These are phyloP conservation scores for Hypholoma sublateritium DNA, from an alignment of 768 basidiomycete genomes.

Conservation along the genomic window DNA sequence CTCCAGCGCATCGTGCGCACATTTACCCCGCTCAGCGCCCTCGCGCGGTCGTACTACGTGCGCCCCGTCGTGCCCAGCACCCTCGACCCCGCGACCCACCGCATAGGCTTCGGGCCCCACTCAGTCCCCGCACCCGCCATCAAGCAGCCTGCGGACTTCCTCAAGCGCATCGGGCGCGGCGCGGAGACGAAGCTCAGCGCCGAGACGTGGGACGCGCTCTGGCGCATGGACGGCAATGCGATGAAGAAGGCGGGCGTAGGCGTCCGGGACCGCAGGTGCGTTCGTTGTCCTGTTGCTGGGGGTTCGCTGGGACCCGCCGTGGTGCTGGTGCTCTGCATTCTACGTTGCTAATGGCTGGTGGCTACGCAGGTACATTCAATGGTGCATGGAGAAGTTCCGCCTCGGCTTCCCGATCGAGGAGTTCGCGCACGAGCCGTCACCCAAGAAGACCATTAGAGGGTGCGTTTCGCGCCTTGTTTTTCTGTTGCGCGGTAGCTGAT, in stretches of 20 bases:
- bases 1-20: slow-evolving; percentile 23
- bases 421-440: slow-evolving; percentile 63
- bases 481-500: not conserved
- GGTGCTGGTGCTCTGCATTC: not conserved
- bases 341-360: not conserved
- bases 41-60: slow-evolving; percentile 25
- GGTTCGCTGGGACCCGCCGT: not conserved
- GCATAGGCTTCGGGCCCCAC: slow-evolving; percentile 7
- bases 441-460: slow-evolving; percentile 84
- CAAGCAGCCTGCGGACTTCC: slow-evolving; percentile 57
- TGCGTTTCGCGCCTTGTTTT: slow-evolving; percentile 34
- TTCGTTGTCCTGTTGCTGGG: slow-evolving; percentile 3
- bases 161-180: slow-evolving; percentile 72
- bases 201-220: slow-evolving; percentile 74
- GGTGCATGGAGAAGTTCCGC: slow-evolving; percentile 84
- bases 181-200: slow-evolving; percentile 62
- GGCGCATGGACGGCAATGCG: slow-evolving; percentile 55
- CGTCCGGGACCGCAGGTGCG: slow-evolving; percentile 72
- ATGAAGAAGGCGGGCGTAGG: slow-evolving; percentile 66
- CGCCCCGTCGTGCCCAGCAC: slow-evolving; percentile 32
- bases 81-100: slow-evolving; percentile 14
- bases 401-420: slow-evolving; percentile 49
- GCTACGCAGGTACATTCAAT: slow-evolving; percentile 70
- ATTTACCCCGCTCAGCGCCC: slow-evolving; percentile 21
- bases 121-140: slow-evolving; percentile 16